Base-by-base conservation (phyloP, 257 asterid species). In the Solanum megistacrolobum region DNA sequence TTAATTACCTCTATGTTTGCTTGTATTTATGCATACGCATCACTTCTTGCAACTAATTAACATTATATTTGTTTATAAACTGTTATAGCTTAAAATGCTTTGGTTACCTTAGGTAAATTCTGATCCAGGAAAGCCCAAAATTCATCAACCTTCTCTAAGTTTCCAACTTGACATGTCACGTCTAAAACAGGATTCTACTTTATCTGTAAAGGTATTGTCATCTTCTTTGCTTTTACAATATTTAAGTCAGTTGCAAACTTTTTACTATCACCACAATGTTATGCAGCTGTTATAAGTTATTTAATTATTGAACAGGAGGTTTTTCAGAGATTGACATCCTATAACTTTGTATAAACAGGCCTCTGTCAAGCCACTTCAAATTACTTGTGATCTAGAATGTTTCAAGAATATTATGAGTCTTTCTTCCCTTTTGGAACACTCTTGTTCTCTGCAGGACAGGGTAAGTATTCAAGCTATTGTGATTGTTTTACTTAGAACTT, bases 391-490 rank as follows among this genome's bases (percentile, higher is more conserved):
- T 89, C 73, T 90, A 62, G 91, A 91, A 75, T 94, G 94, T 90
- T 76, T 97, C 87, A 93, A 91, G 92, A 93, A 92, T 89, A 88
- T 94, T 62, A 35, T 90, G 92, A 94, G 84, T 76, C 94, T 93
- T 91, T 89, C 92, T 75, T 84, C 88, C 83, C 91, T 91, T 89
- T 88, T 93, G 86, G 92, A 86, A 52, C 88, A 87, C 84, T 81
- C 91, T 89, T 90, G 92, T 89, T 94, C 92, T 92, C 98, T 93
- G 89, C 93, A 93, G 88, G 91, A 94, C 90, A 95, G 98, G 93
- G 99, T 97, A 86, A 93, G 91, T 52, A 72, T 78, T 46, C 85
- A 62, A 87, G 66, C 85, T 85, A 32, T 35, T 41, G 46, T 73
- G 75, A 79, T 88, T 86, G 39, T 82, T 78, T 71, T 89, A 75